Evolutionary conservation across 352 stramenopile species (phyloP).

Genomic region (Globisporangium polare): DNA sequence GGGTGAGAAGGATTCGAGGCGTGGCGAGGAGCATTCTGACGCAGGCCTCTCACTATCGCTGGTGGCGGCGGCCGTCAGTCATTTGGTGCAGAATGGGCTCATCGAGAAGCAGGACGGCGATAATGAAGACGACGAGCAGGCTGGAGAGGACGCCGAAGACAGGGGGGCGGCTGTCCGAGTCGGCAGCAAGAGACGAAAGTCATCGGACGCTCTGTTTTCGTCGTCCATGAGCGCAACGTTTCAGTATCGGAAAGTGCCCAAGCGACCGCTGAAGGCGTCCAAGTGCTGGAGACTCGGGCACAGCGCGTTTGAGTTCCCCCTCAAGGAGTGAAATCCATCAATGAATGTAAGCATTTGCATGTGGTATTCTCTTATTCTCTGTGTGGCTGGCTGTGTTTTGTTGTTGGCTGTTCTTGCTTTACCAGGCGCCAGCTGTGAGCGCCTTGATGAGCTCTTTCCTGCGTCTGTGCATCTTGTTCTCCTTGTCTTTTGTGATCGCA

Average conservation of each 20-base stretch:
- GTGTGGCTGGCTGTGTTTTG: not conserved
- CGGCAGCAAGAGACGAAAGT: slow-evolving; percentile 25
- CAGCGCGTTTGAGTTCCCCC: slow-evolving; percentile 27
- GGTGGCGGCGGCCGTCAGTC: slow-evolving; percentile 50
- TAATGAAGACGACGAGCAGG: slow-evolving; percentile 4
- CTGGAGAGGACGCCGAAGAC: slow-evolving; percentile 6
- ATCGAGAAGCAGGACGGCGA: slow-evolving; percentile 39
- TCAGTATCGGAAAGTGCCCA: slow-evolving; percentile 66
- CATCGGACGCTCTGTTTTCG: not conserved
- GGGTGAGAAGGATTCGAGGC: slow-evolving; percentile 3
- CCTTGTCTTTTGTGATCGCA: slow-evolving; percentile 20
- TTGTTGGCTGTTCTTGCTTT: not conserved
- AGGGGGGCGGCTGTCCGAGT: not conserved
- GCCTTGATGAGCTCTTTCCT: slow-evolving; percentile 46
- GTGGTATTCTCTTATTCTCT: not conserved
- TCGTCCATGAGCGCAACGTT: not conserved
- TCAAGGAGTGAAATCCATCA: slow-evolving; percentile 22
- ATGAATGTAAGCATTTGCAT: slow-evolving; percentile 30
- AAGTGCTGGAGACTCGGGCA: slow-evolving; percentile 63
- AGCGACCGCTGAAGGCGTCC: slow-evolving; percentile 60
- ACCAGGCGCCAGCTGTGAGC: slow-evolving; percentile 27
- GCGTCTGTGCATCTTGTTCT: slow-evolving; percentile 33
- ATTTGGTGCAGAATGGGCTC: slow-evolving; percentile 45
- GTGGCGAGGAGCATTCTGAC: not conserved
- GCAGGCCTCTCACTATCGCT: slow-evolving; percentile 35